Base-by-base conservation (phyloP, 345 rosid species). In the Turritis glabra region DNA sequence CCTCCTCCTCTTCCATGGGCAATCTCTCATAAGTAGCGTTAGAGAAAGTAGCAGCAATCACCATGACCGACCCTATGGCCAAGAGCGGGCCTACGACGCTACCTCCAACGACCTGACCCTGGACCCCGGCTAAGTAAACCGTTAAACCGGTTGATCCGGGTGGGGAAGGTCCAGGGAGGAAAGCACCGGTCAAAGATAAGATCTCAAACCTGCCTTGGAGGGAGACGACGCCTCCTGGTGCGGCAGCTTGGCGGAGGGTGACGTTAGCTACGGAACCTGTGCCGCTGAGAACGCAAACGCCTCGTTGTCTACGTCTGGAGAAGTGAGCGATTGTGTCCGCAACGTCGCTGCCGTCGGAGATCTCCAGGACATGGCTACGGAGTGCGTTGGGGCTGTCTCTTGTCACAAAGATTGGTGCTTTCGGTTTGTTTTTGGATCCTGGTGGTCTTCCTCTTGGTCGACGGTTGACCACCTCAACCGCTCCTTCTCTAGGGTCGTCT, bases 151-250 rank as follows among this genome's bases (percentile, higher is more conserved):
- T 90, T 2, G 94, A 82, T 0, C 97, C 97, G 3, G 94, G 94
- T 11, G 97, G 97, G n/a, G 97, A 80, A 2, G 97, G 97, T 15
- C 97, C 97, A 0, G 97, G 97, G 27, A 90, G 77, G 60, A 90
- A 90, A 14, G 97, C 84, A 17, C 97, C 97, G 1, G 91, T 88
- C 61, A 90, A 80, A 0, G 94, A 90, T 73, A 90, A 67, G 72
- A 90, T 88, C 69, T 88, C 96, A 10, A 90, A 90, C 81, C 96
- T 82, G 3, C 96, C 96, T 21, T 85, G 94, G 19, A 90, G 90
- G 0, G 89, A 88, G 29, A 90, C 89, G 0, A 87, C 86, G 0
- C 94, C 86, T 8, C 90, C 90, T 0, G 97, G 89, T 2, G 97
- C 88, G 33, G 92, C 83, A 0, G 94, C 90, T 60, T 90, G 97